Evolutionary conservation across 768 basidiomycete genomes (phyloP).

Genomic region (Russula sp.): DNA sequence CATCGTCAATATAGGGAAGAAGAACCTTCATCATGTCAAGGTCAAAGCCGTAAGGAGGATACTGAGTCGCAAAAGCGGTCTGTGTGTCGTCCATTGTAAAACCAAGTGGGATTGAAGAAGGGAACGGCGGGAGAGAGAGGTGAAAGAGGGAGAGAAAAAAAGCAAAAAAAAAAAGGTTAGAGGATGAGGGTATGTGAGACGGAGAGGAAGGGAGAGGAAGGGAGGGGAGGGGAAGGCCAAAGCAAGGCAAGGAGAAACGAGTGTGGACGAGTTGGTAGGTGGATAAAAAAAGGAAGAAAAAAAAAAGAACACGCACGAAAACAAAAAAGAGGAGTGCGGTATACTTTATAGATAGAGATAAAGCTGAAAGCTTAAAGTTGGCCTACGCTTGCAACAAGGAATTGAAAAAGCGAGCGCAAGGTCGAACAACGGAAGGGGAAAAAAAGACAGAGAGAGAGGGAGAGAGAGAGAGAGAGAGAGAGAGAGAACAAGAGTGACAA

Average conservation of each 20-base stretch:
- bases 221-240: constrained; percentile 29
- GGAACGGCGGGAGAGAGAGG: constrained; percentile 18
- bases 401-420: constrained; percentile 16
- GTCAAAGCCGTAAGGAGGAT: constrained; percentile 69
- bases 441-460: not conserved
- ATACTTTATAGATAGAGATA: constrained; percentile 35
- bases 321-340: constrained; percentile 35
- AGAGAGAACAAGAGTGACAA: not conserved
- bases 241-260: constrained; percentile 19
- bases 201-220: constrained; percentile 26
- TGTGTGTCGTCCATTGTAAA: constrained; percentile 65
- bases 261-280: constrained; percentile 28
- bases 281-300: constrained; percentile 11
- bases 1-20: not conserved
- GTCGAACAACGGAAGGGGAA: not conserved
- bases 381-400: constrained; percentile 18
- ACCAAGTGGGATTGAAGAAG: constrained; percentile 16
- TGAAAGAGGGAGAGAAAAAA: constrained; percentile 26
- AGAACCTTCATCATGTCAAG: constrained; percentile 90
- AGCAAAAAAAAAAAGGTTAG: constrained; percentile 41
- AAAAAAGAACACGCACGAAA: constrained; percentile 39
- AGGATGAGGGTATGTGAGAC: constrained; percentile 42
- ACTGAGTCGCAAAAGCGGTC: constrained; percentile 62
- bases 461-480: not conserved
- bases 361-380: constrained; percentile 22